phyloP scores from a whole-genome alignment of 805 yeast genomes.

The Starmerella floris region DNA sequence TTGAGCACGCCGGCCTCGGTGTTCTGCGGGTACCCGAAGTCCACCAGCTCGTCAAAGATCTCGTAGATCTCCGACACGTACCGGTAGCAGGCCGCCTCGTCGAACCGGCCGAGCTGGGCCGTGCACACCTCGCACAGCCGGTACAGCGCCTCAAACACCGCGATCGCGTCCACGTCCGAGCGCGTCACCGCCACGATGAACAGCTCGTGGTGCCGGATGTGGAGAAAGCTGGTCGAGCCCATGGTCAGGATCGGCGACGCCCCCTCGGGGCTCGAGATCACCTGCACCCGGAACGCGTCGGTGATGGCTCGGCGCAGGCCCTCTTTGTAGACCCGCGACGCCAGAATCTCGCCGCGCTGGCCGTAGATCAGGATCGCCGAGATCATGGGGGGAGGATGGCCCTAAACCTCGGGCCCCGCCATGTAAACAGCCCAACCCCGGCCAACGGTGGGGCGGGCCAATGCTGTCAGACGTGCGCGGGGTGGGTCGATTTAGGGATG shows the following conservation, averaged over 20 bases:
- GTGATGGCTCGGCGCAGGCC: constrained; percentile 66
- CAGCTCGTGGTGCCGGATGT: constrained; percentile 45
- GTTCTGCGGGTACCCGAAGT: constrained; percentile 64
- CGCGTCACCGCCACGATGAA: constrained; percentile 87
- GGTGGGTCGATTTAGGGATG: too few species aligned
- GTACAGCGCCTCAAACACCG: constrained; percentile 65
- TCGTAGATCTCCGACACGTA: constrained; percentile 64
- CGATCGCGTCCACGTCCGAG: constrained; percentile 72
- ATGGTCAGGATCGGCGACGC: constrained; percentile 61
- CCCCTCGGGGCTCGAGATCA: constrained; percentile 52
- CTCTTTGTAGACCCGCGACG: constrained; percentile 59
- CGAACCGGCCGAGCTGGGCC: constrained; percentile 31
- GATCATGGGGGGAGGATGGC: constrained; percentile 39
- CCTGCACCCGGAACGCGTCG: constrained; percentile 87
- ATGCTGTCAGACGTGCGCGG: too few species aligned
- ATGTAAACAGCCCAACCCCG: neutral
- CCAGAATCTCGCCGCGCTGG: constrained; percentile 67
- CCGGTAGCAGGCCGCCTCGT: constrained; percentile 43
- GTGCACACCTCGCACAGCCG: constrained; percentile 43
- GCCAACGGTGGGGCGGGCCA: too few species aligned
- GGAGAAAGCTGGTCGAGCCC: constrained; percentile 85
- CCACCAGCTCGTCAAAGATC: constrained; percentile 59
- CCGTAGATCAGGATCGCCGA: constrained; percentile 71
- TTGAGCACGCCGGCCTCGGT: constrained; percentile 39
- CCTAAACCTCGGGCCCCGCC: neutral